Evolutionary conservation across 257 asterid genomes (phyloP).

Genomic region (Hygrophila difformis): DNA sequence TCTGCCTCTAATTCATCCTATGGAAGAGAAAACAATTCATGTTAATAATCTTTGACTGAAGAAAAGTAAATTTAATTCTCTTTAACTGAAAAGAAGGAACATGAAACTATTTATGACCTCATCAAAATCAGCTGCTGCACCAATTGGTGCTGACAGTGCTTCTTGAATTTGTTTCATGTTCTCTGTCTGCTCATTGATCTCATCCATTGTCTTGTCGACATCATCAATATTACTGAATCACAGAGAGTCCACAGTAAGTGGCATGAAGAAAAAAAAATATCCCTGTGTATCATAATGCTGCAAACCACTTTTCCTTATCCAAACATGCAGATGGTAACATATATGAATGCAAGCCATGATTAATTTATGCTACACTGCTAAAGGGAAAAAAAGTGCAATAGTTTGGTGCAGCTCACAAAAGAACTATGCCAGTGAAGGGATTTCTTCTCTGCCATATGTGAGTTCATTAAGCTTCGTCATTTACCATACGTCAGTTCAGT

Average conservation of each 20-base stretch:
- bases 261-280: constrained; percentile 17
- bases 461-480: constrained; percentile 6
- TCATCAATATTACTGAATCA: constrained; percentile 58
- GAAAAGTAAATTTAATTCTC: too few species aligned
- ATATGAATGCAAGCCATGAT: neutral
- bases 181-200: constrained; percentile 82
- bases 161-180: constrained; percentile 76
- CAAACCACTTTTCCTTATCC: neutral
- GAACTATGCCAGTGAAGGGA: neutral
- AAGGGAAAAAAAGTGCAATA: neutral
- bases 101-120: constrained; percentile 34
- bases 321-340: neutral
- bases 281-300: too few species aligned
- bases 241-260: constrained; percentile 8
- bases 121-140: constrained; percentile 73
- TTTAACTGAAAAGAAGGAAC: constrained; percentile 1
- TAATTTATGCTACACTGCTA: neutral
- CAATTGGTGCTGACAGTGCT: constrained; percentile 65
- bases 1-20: constrained; percentile 83
- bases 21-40: constrained; percentile 6
- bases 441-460: neutral
- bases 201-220: constrained; percentile 92
- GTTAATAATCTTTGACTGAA: too few species aligned
- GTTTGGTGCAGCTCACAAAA: constrained; percentile 5
- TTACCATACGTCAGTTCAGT: too few species aligned